Percentiles rank a stretch among this genome's conserved stretches.
phyloP scores from a whole-genome alignment of 2,329 filamentous ascomycete species.

The Sordariomycetes sp. region DNA sequence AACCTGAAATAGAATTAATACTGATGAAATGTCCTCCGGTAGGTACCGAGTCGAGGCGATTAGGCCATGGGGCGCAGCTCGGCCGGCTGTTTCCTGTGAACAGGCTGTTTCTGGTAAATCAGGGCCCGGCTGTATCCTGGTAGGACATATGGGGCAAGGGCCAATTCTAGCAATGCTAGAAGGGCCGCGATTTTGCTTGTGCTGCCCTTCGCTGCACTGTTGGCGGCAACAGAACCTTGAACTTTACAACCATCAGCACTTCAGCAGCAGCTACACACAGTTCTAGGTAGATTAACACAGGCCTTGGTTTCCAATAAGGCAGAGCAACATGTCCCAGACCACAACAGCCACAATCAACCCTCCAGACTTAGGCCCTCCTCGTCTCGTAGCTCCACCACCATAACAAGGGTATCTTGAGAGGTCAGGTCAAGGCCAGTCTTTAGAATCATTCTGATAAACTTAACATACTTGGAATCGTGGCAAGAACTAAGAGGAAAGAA shows the following conservation, averaged over 20 bases:
- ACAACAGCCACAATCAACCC: conserved; percentile 7
- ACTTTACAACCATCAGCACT: not conserved
- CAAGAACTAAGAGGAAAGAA: conserved; percentile 6
- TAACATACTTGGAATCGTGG: conserved; percentile 4
- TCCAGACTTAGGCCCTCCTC: not conserved
- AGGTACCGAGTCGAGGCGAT: no score
- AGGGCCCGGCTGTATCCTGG: no score
- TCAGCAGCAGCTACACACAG: not conserved
- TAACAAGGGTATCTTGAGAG: conserved; percentile 3
- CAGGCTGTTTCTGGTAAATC: no score
- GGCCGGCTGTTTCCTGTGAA: no score
- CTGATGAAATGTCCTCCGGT: no score
- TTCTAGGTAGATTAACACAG: not conserved
- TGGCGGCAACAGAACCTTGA: not conserved
- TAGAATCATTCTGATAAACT: conserved; percentile 7
- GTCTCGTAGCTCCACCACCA: conserved; percentile 8
- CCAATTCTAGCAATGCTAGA: no score
- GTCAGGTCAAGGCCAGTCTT: not conserved
- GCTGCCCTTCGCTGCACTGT: not conserved
- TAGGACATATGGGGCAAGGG: no score
- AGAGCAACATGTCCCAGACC: conserved; percentile 9
- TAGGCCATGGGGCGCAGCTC: no score
- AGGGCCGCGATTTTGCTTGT: conserved; percentile 1
- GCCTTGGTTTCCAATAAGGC: not conserved
- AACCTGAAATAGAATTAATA: no score